Conservation (phyloP, 139 green algal genomes). For the Marvania coccoides region DNA sequence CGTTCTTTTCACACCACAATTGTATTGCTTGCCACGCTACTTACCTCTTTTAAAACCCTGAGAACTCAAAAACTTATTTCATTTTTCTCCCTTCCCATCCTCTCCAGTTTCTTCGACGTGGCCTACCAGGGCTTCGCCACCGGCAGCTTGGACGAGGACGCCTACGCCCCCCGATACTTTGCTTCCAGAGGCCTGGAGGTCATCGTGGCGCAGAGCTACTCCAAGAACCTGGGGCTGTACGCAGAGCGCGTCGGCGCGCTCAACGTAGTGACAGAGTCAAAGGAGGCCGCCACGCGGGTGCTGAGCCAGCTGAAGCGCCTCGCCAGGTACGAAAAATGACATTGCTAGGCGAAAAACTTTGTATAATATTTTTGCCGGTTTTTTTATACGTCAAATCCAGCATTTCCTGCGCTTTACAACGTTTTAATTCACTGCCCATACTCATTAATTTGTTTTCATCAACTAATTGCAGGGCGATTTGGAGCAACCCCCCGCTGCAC, state of each 20-base stretch:
- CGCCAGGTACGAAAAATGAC: slow-evolving; percentile 49
- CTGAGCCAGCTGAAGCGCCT: slow-evolving; percentile 93
- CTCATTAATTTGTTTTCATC: neutral
- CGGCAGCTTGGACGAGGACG: slow-evolving; percentile 87
- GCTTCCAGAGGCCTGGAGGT: slow-evolving; percentile 81
- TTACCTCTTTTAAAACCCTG: no score
- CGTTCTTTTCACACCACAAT: no score
- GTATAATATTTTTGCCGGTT: no score
- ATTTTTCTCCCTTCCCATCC: no score
- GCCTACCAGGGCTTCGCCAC: slow-evolving; percentile 86
- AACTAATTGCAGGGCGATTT: slow-evolving; percentile 35
- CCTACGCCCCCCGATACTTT: slow-evolving; percentile 82
- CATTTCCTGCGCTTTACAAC: neutral
- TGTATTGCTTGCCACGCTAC: no score
- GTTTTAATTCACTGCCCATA: neutral
- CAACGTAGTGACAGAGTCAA: slow-evolving; percentile 62
- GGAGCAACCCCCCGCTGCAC: slow-evolving; percentile 57
- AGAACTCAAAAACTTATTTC: no score
- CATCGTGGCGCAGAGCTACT: slow-evolving; percentile 73
- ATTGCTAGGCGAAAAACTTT: no score
- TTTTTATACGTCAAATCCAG: neutral
- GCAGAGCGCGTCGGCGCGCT: slow-evolving; percentile 92
- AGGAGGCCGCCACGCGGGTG: slow-evolving; percentile 54
- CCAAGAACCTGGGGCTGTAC: slow-evolving; percentile 98
- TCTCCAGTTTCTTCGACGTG: slow-evolving; percentile 98